Evolutionary conservation across 495 filamentous ascomycete species (phyloP).

Genomic region (Tuber magnatum): DNA sequence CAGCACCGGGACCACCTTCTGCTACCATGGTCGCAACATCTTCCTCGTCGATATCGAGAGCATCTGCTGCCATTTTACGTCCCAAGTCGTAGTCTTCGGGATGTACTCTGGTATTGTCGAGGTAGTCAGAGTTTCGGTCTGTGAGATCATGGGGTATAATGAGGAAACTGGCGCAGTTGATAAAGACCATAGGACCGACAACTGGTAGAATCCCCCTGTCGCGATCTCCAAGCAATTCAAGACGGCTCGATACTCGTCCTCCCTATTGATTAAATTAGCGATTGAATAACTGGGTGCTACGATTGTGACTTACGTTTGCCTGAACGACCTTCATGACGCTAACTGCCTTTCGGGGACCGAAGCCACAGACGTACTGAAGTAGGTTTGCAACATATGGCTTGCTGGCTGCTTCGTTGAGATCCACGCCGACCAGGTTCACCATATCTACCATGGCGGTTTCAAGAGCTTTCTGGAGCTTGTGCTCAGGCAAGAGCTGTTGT

Average conservation of each 20-base stretch:
- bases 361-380: constrained; percentile 81
- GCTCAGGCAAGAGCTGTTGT: constrained; percentile 77
- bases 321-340: constrained; percentile 84
- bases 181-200: constrained; percentile 83
- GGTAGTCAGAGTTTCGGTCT: constrained; percentile 72
- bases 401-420: constrained; percentile 73
- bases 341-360: constrained; percentile 86
- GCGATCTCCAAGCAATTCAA: constrained; percentile 77
- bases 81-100: constrained; percentile 97
- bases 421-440: constrained; percentile 92
- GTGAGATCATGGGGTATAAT: constrained; percentile 76
- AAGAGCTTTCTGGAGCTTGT: constrained; percentile 73
- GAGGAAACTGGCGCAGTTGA: constrained; percentile 92
- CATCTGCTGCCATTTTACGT: constrained; percentile 96
- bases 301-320: constrained; percentile 49
- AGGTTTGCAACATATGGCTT: constrained; percentile 75
- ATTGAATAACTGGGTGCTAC: not conserved
- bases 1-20: constrained; percentile 76
- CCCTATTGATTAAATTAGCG: constrained; percentile 44
- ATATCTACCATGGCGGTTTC: constrained; percentile 95
- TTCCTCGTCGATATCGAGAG: constrained; percentile 90
- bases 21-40: constrained; percentile 91
- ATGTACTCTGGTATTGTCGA: constrained; percentile 94
- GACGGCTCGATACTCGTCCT: constrained; percentile 69
- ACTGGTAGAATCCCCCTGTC: constrained; percentile 68